These are phyloP conservation scores for Nymphaea colorata DNA, from an alignment of 164 flowering plant genomes.

Conservation along the genomic window DNA sequence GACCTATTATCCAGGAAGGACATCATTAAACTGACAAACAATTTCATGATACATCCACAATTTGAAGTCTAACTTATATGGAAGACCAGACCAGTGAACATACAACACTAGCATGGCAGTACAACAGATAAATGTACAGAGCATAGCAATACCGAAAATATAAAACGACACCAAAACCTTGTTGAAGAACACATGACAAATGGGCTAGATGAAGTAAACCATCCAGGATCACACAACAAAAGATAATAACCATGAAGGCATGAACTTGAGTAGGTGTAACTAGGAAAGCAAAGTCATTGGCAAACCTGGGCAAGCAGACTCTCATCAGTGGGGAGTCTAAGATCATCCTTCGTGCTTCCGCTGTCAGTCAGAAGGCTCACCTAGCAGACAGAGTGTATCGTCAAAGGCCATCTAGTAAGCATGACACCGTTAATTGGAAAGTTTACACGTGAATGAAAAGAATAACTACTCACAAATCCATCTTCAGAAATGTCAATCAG, in stretches of 20 bases:
- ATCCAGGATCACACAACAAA: not conserved
- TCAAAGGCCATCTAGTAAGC: not conserved
- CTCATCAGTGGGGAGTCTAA: constrained; percentile 48
- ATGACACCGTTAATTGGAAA: not conserved
- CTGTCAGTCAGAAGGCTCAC: constrained; percentile 41
- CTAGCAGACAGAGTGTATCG: constrained; percentile 11
- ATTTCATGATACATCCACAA: too few species aligned
- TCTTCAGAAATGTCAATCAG: constrained; percentile 56
- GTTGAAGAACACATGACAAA: not conserved
- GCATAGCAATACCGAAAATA: not conserved
- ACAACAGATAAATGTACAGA: not conserved
- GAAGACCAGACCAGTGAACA: not conserved
- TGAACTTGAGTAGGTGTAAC: not conserved
- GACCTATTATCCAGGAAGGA: not conserved
- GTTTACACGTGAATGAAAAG: not conserved
- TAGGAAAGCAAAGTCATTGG: not conserved
- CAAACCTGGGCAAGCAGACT: constrained; percentile 31
- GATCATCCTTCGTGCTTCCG: constrained; percentile 46
- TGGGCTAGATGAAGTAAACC: not conserved
- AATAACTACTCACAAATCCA: constrained; percentile 32
- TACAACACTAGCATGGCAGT: not conserved
- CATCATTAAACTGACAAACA: not conserved
- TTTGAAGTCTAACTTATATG: not conserved
- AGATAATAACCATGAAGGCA: not conserved
- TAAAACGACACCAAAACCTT: not conserved